phyloP scores from a whole-genome alignment of 2,329 filamentous ascomycete genomes.

The Colletotrichum sp. region DNA sequence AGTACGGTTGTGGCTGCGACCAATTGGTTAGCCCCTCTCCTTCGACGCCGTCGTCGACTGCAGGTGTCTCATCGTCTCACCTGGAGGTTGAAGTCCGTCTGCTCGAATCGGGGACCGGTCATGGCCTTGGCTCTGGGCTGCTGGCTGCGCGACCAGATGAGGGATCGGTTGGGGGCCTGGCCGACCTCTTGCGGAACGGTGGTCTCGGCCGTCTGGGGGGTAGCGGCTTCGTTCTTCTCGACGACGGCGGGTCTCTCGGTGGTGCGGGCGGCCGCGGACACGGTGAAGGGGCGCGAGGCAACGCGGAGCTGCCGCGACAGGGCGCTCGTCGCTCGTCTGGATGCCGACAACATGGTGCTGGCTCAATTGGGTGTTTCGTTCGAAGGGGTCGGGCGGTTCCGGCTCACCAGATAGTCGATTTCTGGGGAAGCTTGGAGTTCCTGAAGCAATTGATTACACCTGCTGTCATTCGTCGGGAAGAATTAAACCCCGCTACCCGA shows the following conservation, averaged over 20 bases:
- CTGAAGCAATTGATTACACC: slow-evolving; percentile 18
- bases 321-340: slow-evolving; percentile 43
- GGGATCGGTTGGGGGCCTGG: slow-evolving; percentile 87
- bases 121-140: slow-evolving; percentile 82
- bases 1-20: slow-evolving; percentile 79
- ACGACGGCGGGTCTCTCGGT: slow-evolving; percentile 45
- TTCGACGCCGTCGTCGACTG: not conserved
- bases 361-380: slow-evolving; percentile 7
- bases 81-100: slow-evolving; percentile 93
- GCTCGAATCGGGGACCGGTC: slow-evolving; percentile 94
- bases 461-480: slow-evolving; percentile 20
- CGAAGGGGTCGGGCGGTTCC: slow-evolving; percentile 1
- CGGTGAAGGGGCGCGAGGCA: slow-evolving; percentile 52
- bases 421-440: slow-evolving; percentile 16
- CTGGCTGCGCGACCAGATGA: slow-evolving; percentile 87
- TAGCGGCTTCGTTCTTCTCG: slow-evolving; percentile 43
- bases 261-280: slow-evolving; percentile 36
- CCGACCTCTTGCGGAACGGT: slow-evolving; percentile 52
- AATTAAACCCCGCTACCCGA: slow-evolving; percentile 13
- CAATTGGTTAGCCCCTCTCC: not conserved
- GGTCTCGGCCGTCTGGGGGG: slow-evolving; percentile 48
- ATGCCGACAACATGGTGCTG: slow-evolving; percentile 51
- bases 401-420: slow-evolving; percentile 9
- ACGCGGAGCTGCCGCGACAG: slow-evolving; percentile 49
- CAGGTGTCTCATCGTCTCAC: slow-evolving; percentile 53